phyloP scores from a whole-genome alignment of 2,329 filamentous ascomycete genomes.

The Didymellaceae sp. region DNA sequence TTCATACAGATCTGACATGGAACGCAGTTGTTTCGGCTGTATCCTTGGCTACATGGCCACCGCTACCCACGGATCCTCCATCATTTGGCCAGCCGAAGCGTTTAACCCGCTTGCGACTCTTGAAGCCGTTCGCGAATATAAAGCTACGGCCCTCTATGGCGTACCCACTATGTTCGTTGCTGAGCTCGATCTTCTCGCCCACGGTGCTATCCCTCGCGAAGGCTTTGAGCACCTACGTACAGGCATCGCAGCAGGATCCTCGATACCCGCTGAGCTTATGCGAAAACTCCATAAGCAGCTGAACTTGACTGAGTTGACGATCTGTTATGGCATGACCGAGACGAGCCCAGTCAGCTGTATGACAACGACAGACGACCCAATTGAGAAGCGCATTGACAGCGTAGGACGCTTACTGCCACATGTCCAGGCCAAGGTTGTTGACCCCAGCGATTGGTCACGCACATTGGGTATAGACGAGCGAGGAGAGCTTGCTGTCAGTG shows the following conservation, averaged over 20 bases:
- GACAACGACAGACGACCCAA: constrained; percentile 78
- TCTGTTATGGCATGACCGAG: constrained; percentile 97
- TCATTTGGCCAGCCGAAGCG: constrained; percentile 85
- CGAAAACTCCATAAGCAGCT: constrained; percentile 72
- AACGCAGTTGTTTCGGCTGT: constrained; percentile 76
- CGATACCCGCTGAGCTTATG: constrained; percentile 86
- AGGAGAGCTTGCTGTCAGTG: constrained; percentile 82
- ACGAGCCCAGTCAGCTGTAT: constrained; percentile 77
- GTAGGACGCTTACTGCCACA: constrained; percentile 87
- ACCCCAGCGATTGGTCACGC: constrained; percentile 64
- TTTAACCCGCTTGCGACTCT: constrained; percentile 82
- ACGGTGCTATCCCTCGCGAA: constrained; percentile 48
- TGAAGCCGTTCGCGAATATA: constrained; percentile 66
- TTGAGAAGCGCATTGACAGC: constrained; percentile 73
- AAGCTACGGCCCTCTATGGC: constrained; percentile 77
- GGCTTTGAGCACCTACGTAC: constrained; percentile 75
- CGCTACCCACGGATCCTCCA: constrained; percentile 79
- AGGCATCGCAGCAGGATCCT: constrained; percentile 89
- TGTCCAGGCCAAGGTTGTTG: constrained; percentile 78
- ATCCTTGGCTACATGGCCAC: constrained; percentile 97
- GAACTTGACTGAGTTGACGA: constrained; percentile 82
- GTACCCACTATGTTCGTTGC: constrained; percentile 96
- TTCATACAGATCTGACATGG: constrained; percentile 2
- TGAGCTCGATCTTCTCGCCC: constrained; percentile 77
- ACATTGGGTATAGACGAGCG: constrained; percentile 69